Evolutionary conservation across 768 basidiomycete species (phyloP), one percentile per base, ranked within the genome.

Genomic region (Russula abietina): DNA sequence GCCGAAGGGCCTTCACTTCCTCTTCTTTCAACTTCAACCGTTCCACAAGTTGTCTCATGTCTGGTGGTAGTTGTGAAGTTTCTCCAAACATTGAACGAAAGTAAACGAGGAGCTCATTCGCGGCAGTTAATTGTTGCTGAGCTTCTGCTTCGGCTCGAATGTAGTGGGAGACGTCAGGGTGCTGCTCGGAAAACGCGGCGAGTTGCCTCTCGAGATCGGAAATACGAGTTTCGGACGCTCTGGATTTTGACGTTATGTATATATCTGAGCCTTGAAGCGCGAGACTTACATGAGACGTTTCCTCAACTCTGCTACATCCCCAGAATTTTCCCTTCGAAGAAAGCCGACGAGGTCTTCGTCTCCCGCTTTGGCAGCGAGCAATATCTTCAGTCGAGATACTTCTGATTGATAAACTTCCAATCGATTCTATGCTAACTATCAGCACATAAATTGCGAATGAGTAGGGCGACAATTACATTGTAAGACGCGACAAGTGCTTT

Each of bases 261-360:
- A 55, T 11, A 19, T 52, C 19, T 17, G n/a, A 57, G 24, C 7
- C 26, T 5, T 32, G 14, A 30, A 39, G 19, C 28, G 30, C 11
- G 12, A 30, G 0, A 74, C 87, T 69, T 66, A 91, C 88, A 70
- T 71, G 22, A 89, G 75, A 59, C 80, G 81, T 22, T 69, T 74
- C 70, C 82, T 83, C 45, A 93, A 68, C 54, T 77, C 72, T 14
- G 76, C 73, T 1, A 72, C 70, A 60, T 85, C 80, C 19, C 83
- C 81, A 6, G 79, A 75, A 49, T 81, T 78, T 22, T 80, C 83
- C 50, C 77, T 77, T 57, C 85, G 75, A 66, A 95, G 80, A 71
- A 92, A 91, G 5, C 75, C 74, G 73, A 94, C 78, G 38, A 93
- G 77, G 54, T 92, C 88, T 64, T 85, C 83, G 26, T 88, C 80